Evolutionary conservation across 805 yeast species (phyloP), one percentile per base, ranked within the genome.

Genomic region (Lipomyces sp.): DNA sequence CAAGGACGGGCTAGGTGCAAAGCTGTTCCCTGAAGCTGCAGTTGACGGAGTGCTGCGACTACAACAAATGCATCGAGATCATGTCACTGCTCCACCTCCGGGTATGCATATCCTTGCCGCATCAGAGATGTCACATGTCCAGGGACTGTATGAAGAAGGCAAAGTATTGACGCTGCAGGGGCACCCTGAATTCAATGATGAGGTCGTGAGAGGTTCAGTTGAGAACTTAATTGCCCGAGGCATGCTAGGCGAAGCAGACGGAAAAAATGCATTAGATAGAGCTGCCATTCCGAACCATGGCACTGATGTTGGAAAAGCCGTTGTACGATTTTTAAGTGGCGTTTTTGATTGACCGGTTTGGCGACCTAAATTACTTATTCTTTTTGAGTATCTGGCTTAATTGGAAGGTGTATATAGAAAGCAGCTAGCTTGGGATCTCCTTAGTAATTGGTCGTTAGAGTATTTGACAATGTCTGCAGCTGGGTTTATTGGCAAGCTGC

Each of bases 91-190:
- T 30, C 78, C 59, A 8, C 74, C 73, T 11, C 51, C 32, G 8
- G 80, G 65, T 63, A 78, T 74, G 57, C 72, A 58, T 77, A 81
- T 67, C 78, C 87, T 75, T 89, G 96, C 77, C 0, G 76, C 83
- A 4, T 83, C 89, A 6, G 76, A 80, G 0, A 80, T 76, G 53
- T 89, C 96, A 69, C 72, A 77, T 0, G 78, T 84, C 45, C 97
- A 92, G 77, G 96, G 96, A 0, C 78, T 90, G 35, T 84, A 83
- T 63, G 83, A 84, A 53, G 80, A 82, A 0, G 74, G 80, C 30
- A 80, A 82, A 55, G 62, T 89, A 6, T 77, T 92, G 30, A 85
- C 95, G 0, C 84, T 92, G 71, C 98, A 92, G 77, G 97, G 97
- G 0, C 98, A 92, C 73, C 97, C 97, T 0, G 97, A 92, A 75